Conservation (phyloP, 257 asterid genomes). For the Solanum acaule region DNA sequence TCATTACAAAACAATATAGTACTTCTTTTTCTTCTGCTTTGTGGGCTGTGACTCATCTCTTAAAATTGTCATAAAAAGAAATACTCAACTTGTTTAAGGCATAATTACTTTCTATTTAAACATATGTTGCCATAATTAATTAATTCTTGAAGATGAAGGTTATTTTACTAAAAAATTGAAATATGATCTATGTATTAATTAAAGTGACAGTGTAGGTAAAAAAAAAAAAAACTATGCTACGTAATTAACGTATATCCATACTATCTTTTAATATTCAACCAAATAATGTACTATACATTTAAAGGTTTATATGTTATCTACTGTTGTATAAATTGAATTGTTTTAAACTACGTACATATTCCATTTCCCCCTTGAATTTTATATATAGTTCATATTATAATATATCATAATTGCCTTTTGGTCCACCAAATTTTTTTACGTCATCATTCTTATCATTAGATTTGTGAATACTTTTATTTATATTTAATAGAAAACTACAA, state of each 20-base stretch:
- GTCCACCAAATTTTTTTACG: background rate
- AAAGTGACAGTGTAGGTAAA: background rate
- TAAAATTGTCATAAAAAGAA: background rate
- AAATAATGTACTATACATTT: background rate
- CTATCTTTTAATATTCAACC: background rate
- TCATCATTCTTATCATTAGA: background rate
- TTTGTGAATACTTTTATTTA: background rate
- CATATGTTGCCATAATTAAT: background rate
- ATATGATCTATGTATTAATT: background rate
- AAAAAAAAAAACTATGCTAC: background rate
- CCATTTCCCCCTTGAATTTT: background rate
- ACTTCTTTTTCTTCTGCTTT: background rate
- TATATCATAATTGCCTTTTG: background rate
- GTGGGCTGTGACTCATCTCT: background rate
- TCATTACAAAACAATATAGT: background rate
- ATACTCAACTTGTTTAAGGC: background rate
- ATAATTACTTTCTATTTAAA: background rate
- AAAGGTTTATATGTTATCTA: background rate
- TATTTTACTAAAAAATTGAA: background rate
- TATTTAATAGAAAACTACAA: background rate
- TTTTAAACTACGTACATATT: background rate
- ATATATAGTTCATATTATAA: background rate
- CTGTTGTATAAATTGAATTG: background rate
- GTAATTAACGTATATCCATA: background rate
- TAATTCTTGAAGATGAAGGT: background rate